phyloP scores from a whole-genome alignment of 345 rosid species.

The Eucalyptus victrix region DNA sequence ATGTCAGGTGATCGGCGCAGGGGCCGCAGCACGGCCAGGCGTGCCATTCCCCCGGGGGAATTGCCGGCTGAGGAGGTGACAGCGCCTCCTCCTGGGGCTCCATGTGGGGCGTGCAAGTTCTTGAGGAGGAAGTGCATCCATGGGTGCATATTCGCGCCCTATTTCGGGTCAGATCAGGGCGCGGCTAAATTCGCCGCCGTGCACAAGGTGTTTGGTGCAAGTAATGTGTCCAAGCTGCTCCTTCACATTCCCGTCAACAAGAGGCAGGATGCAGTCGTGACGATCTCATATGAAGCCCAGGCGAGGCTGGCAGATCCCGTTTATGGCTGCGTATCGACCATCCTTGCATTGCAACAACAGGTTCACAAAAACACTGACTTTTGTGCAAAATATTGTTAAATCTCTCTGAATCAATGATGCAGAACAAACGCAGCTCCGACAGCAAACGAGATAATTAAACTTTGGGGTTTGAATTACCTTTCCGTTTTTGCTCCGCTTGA shows the following conservation, averaged over 20 bases:
- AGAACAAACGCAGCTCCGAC: background rate
- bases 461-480: background rate
- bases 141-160: constrained; percentile 93
- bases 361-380: constrained; percentile 2
- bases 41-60: background rate
- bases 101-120: constrained; percentile 98
- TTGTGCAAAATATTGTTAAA: background rate
- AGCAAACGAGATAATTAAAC: background rate
- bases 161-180: constrained; percentile 88
- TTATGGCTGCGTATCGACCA: constrained; percentile 88
- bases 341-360: constrained; percentile 93
- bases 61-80: background rate
- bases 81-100: constrained; percentile 24
- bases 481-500: background rate
- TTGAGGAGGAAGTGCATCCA: constrained; percentile 84
- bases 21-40: background rate
- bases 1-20: background rate
- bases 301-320: constrained; percentile 95
- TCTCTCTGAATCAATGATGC: background rate
- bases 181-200: constrained; percentile 94
- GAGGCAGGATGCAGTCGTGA: constrained; percentile 86
- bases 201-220: constrained; percentile 94
- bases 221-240: constrained; percentile 83
- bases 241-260: constrained; percentile 72
- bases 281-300: constrained; percentile 90